Conservation (phyloP, 768 basidiomycete genomes). For the Rhodotorula kratochvilovae region DNA sequence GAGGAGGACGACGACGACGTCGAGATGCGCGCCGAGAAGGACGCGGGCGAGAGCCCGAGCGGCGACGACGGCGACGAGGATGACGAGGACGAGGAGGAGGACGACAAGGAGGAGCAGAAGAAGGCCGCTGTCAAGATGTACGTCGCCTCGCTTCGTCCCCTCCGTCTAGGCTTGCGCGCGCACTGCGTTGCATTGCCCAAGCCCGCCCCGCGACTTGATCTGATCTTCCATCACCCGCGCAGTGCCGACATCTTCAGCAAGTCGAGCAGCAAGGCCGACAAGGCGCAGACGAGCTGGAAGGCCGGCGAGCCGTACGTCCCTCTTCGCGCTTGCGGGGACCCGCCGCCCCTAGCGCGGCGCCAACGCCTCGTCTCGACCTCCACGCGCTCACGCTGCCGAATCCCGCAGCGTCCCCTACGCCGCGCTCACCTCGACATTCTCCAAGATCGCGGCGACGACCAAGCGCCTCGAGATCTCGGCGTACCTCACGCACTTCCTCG, state of each 20-base stretch:
- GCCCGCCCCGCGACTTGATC: not conserved
- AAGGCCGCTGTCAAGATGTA: constrained; percentile 35
- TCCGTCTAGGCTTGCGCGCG: not conserved
- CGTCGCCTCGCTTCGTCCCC: not conserved
- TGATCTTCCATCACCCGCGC: not conserved
- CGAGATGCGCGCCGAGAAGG: constrained; percentile 9
- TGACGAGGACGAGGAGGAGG: constrained; percentile 17
- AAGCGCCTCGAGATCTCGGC: constrained; percentile 90
- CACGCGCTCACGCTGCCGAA: not conserved
- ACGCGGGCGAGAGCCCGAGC: not conserved
- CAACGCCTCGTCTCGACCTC: not conserved
- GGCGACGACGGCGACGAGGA: not conserved
- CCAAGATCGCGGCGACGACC: constrained; percentile 85
- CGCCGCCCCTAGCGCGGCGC: no score
- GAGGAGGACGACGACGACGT: not conserved
- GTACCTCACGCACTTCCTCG: constrained; percentile 77
- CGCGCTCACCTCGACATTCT: constrained; percentile 80
- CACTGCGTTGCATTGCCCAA: no score
- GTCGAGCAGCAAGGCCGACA: constrained; percentile 12
- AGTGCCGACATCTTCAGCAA: constrained; percentile 39
- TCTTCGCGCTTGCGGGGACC: not conserved
- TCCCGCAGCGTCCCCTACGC: constrained; percentile 79
- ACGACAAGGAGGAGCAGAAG: constrained; percentile 26
- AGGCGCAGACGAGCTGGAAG: constrained; percentile 22
- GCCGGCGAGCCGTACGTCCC: constrained; percentile 33